These are phyloP conservation scores for Trametes hirsuta DNA, from an alignment of 1,284 basidiomycete species.

Conservation along the genomic window DNA sequence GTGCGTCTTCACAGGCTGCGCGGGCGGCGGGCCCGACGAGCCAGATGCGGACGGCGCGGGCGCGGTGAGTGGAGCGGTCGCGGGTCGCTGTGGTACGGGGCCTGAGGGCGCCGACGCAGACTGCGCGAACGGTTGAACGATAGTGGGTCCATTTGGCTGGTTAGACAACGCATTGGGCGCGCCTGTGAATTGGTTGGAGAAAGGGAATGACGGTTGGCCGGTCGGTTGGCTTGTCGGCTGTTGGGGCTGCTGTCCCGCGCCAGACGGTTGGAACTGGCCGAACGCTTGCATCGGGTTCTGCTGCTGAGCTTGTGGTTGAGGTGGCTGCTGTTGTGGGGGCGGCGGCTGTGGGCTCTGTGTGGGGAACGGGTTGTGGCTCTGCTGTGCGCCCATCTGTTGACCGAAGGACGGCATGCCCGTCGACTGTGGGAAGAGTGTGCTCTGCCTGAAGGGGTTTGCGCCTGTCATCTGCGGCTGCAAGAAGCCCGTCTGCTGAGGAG, in stretches of 20 bases:
- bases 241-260: slow-evolving; percentile 7
- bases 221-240: slow-evolving; percentile 6
- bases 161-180: slow-evolving; percentile 6
- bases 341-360: slow-evolving; percentile 19
- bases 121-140: slow-evolving; percentile 27
- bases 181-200: slow-evolving; percentile 18
- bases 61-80: slow-evolving; percentile 65
- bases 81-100: slow-evolving; percentile 54
- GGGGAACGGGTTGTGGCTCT: slow-evolving; percentile 36
- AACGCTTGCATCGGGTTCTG: slow-evolving; percentile 22
- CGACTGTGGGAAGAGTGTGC: slow-evolving; percentile 65
- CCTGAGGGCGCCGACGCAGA: slow-evolving; percentile 15
- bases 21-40: slow-evolving; percentile 45
- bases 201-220: slow-evolving; percentile 29
- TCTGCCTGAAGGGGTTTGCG: slow-evolving; percentile 73
- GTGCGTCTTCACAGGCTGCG: slow-evolving; percentile 79
- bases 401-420: slow-evolving; percentile 51
- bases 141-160: slow-evolving; percentile 17
- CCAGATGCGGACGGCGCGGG: slow-evolving; percentile 19
- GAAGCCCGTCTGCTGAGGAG: slow-evolving; percentile 47
- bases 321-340: slow-evolving; percentile 14
- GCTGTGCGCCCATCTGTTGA: slow-evolving; percentile 22
- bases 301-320: slow-evolving; percentile 4
- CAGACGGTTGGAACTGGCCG: slow-evolving; percentile 24
- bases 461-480: slow-evolving; percentile 73